Evolutionary conservation across 495 filamentous ascomycete genomes (phyloP).

Genomic region (Lentithecium fluviatile): DNA sequence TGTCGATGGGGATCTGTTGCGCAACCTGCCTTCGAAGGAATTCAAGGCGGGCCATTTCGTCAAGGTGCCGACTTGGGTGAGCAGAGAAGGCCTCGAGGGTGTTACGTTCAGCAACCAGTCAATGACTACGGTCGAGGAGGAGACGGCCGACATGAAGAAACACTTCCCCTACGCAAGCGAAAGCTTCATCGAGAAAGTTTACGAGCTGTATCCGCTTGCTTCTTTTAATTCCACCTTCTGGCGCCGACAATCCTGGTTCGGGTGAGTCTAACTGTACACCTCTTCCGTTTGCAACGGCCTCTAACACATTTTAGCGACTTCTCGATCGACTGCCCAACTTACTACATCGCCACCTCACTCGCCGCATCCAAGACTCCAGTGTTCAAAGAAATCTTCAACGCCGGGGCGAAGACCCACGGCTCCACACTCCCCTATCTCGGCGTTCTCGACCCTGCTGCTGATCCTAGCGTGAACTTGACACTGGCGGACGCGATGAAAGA

Average conservation of each 20-base stretch:
- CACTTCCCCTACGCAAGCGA: constrained; percentile 17
- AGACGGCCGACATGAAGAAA: constrained; percentile 11
- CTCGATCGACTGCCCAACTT: constrained; percentile 24
- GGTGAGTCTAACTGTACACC: no score
- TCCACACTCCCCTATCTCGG: constrained; percentile 6
- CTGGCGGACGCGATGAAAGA: constrained; percentile 21
- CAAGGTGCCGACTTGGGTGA: constrained; percentile 18
- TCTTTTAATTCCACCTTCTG: constrained; percentile 29
- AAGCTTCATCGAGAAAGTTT: constrained; percentile 5
- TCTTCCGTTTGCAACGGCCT: no score
- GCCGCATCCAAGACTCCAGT: background rate
- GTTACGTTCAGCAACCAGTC: constrained; percentile 21
- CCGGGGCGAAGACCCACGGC: constrained; percentile 13
- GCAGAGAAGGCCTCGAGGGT: constrained; percentile 21
- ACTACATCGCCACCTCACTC: constrained; percentile 11
- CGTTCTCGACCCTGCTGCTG: background rate
- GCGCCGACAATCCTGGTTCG: constrained; percentile 24
- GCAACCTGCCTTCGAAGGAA: constrained; percentile 6
- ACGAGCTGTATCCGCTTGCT: constrained; percentile 16
- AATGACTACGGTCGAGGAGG: constrained; percentile 7
- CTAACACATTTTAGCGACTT: constrained; percentile 7
- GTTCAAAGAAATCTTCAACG: constrained; percentile 24
- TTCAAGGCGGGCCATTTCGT: constrained; percentile 22
- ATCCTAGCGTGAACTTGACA: constrained; percentile 4
- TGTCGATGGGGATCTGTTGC: constrained; percentile 21